Conservation (phyloP, 495 filamentous ascomycete species). For the Penicillium simplicissimum region DNA sequence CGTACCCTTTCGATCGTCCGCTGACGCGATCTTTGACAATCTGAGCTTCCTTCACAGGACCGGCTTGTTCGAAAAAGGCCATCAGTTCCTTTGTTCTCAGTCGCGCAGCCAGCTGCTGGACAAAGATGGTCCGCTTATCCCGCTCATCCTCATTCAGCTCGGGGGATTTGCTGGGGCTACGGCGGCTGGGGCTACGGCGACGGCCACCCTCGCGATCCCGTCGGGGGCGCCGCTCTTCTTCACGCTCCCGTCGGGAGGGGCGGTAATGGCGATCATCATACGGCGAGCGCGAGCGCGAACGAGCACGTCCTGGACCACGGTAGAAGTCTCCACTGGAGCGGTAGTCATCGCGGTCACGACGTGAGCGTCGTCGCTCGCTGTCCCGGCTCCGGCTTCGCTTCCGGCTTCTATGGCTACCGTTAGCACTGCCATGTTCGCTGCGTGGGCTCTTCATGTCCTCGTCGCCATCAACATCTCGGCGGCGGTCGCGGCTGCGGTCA, state of each 20-base stretch:
- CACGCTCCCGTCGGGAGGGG: slow-evolving; percentile 47
- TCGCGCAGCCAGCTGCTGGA: slow-evolving; percentile 93
- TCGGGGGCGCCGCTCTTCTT: slow-evolving; percentile 26
- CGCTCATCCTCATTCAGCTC: slow-evolving; percentile 92
- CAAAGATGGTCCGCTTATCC: slow-evolving; percentile 95
- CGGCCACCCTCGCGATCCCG: slow-evolving; percentile 55
- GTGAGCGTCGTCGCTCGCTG: slow-evolving; percentile 74
- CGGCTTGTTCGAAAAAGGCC: slow-evolving; percentile 94
- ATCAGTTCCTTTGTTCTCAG: slow-evolving; percentile 90
- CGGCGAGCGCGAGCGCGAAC: slow-evolving; percentile 75
- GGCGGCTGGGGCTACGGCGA: slow-evolving; percentile 52
- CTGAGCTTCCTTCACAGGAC: slow-evolving; percentile 94
- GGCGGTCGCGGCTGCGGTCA: slow-evolving; percentile 67
- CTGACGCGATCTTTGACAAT: slow-evolving; percentile 99
- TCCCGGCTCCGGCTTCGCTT: slow-evolving; percentile 80
- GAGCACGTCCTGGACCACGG: slow-evolving; percentile 67
- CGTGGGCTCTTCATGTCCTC: slow-evolving; percentile 67
- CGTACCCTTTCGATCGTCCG: slow-evolving; percentile 95
- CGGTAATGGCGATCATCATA: slow-evolving; percentile 74
- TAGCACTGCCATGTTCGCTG: slow-evolving; percentile 80
- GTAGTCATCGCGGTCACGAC: slow-evolving; percentile 71
- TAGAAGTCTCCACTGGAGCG: slow-evolving; percentile 72
- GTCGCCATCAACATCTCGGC: slow-evolving; percentile 63
- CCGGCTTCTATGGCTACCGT: slow-evolving; percentile 81
- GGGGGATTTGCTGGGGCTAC: slow-evolving; percentile 52